Conservation (phyloP, 164 flowering plant species). For the Vitis rupestris region DNA sequence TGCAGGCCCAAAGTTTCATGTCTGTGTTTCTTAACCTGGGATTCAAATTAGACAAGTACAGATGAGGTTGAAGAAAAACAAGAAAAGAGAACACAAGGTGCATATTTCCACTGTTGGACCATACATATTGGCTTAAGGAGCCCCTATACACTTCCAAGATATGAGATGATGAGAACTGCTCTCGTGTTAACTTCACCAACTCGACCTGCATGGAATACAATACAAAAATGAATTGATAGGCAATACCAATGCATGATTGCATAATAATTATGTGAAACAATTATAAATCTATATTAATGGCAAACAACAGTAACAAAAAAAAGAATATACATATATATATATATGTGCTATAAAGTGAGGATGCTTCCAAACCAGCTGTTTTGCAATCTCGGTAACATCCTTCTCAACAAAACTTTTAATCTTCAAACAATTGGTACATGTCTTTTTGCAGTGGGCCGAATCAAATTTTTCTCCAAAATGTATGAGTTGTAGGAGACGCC, state of each 20-base stretch:
- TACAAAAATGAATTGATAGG: constrained; percentile 4
- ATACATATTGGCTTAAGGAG: constrained; percentile 79
- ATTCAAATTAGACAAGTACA: constrained; percentile 5
- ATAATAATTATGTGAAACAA: background rate
- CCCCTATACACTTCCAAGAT: constrained; percentile 92
- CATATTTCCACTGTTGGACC: constrained; percentile 9
- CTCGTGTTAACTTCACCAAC: constrained; percentile 68
- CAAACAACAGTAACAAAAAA: background rate
- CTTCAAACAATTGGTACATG: constrained; percentile 88
- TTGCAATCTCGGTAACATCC: constrained; percentile 74
- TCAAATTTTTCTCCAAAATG: constrained; percentile 97
- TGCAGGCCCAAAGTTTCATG: constrained; percentile 69
- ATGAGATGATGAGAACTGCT: constrained; percentile 79
- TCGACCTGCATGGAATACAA: constrained; percentile 52
- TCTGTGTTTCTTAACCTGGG: constrained; percentile 78
- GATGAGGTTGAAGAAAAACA: background rate
- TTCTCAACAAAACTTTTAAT: constrained; percentile 55
- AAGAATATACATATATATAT: background rate
- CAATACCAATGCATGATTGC: too few species aligned
- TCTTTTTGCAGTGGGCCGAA: constrained; percentile 57
- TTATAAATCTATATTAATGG: background rate
- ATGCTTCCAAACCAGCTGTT: constrained; percentile 64
- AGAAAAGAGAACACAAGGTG: background rate
- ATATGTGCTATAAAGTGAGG: background rate
- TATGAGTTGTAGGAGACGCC: constrained; percentile 82